These are phyloP conservation scores for Kodamaea leandrae DNA, from an alignment of 805 yeast species.

Conservation along the genomic window DNA sequence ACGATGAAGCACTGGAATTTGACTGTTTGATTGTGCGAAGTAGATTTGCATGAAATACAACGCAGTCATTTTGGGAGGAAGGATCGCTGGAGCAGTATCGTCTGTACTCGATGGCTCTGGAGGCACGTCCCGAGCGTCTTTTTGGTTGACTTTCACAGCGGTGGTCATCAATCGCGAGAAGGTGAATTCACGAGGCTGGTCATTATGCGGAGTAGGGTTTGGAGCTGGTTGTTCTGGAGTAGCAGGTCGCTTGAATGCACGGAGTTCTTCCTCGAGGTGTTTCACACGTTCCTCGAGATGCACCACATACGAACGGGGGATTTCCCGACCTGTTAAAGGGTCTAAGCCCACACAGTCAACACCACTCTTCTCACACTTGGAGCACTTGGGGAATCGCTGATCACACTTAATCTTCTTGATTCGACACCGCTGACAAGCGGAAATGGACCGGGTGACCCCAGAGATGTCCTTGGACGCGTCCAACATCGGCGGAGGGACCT, in stretches of 20 bases:
- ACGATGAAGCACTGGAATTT: constrained; percentile 79
- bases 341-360: constrained; percentile 81
- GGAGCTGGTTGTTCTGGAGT: not conserved
- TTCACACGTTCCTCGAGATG: constrained; percentile 66
- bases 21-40: constrained; percentile 80
- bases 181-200: constrained; percentile 38
- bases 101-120: not conserved
- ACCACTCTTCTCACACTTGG: constrained; percentile 59
- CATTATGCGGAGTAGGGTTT: not conserved
- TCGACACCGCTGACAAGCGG: constrained; percentile 85
- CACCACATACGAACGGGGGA: constrained; percentile 75
- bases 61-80: constrained; percentile 74
- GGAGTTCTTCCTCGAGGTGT: constrained; percentile 51
- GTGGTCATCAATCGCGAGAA: constrained; percentile 77
- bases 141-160: constrained; percentile 58
- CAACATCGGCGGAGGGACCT: not conserved
- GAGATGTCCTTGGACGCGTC: constrained; percentile 12
- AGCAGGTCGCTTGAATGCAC: constrained; percentile 7
- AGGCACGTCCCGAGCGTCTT: constrained; percentile 5
- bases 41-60: constrained; percentile 59
- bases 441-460: constrained; percentile 61
- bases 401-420: constrained; percentile 64
- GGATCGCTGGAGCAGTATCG: constrained; percentile 37
- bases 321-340: constrained; percentile 83
- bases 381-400: constrained; percentile 63